Base-by-base conservation (phyloP, 2,329 filamentous ascomycete species). In the Pseudocercospora macadamiae region DNA sequence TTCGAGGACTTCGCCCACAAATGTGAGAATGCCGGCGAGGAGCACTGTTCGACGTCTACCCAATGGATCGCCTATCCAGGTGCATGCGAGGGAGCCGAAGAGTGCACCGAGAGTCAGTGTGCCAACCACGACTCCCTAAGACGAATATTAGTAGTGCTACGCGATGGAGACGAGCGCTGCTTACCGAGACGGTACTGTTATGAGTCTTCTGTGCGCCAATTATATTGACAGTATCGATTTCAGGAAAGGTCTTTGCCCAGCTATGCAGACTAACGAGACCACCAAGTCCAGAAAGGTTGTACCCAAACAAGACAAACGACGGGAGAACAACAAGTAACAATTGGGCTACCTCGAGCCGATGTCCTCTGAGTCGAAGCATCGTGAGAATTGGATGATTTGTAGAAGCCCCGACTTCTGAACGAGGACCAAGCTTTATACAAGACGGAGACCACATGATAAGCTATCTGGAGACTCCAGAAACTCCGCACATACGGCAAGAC, bases 251-350 rank as follows among this genome's bases (percentile, higher is more conserved):
- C 60, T 75, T 68, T 45, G 73, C 71, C 73, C 74, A 77, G 57
- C 72, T 71, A 3, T 61, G 51, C 1, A 75, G 66, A 56, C 77
- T 71, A 60, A 78, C 64, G 14, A 82, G 71, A 12, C 79, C 79
- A 45, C 79, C 79, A 19, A 79, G 73, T 45, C 77, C 78, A 45
- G 77, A 77, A 64, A 82, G 78, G 66, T 83, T 82, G 73, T 82
- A 83, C 54, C 80, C 80, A 62, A 80, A 82, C 44, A 80, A 72
- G 54, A 81, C 75, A 60, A 80, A 81, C 18, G 75, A 67, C 4
- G 75, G 75, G 45, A 72, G 56, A 54, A 76, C 74, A 44, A 76
- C 70, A 34, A 75, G 65, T 61, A 74, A 45, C 23, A 75, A 70
- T 64, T 75, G 63, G 32, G 57, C 57, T 14, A 63, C 21, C 26